phyloP scores from a whole-genome alignment of 2,329 filamentous ascomycete genomes.

The Alternaria arborescens region DNA sequence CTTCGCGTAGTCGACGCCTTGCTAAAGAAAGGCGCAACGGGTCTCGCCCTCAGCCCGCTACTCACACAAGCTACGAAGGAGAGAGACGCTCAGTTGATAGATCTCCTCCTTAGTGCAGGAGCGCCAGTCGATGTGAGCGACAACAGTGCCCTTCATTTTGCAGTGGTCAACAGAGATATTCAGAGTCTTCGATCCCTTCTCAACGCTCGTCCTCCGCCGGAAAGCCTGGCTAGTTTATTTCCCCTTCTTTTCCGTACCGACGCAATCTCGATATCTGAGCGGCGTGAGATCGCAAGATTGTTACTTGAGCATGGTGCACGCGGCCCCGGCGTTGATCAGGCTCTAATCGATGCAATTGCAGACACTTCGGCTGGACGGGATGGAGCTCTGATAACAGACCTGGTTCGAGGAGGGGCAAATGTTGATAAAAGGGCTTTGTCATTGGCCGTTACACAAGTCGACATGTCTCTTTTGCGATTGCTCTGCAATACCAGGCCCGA shows the following conservation, averaged over 20 bases:
- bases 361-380: constrained; percentile 38
- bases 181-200: constrained; percentile 33
- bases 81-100: constrained; percentile 36
- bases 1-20: constrained; percentile 37
- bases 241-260: constrained; percentile 26
- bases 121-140: constrained; percentile 32
- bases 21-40: constrained; percentile 40
- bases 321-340: constrained; percentile 40
- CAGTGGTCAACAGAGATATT: constrained; percentile 35
- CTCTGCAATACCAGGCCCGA: constrained; percentile 37
- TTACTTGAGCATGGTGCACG: constrained; percentile 39
- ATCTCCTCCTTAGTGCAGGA: constrained; percentile 41
- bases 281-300: constrained; percentile 31
- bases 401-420: constrained; percentile 35
- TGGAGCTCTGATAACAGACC: constrained; percentile 35
- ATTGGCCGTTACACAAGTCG: constrained; percentile 40
- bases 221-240: constrained; percentile 34
- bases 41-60: constrained; percentile 37
- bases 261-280: constrained; percentile 31
- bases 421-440: constrained; percentile 39
- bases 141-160: constrained; percentile 31
- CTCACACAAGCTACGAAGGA: constrained; percentile 43
- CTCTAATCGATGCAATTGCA: constrained; percentile 38
- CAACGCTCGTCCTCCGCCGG: constrained; percentile 30
- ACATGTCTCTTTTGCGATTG: constrained; percentile 36